These are phyloP conservation scores for Neofusicoccum ribis DNA, from an alignment of 2,329 filamentous ascomycete genomes.

Conservation along the genomic window DNA sequence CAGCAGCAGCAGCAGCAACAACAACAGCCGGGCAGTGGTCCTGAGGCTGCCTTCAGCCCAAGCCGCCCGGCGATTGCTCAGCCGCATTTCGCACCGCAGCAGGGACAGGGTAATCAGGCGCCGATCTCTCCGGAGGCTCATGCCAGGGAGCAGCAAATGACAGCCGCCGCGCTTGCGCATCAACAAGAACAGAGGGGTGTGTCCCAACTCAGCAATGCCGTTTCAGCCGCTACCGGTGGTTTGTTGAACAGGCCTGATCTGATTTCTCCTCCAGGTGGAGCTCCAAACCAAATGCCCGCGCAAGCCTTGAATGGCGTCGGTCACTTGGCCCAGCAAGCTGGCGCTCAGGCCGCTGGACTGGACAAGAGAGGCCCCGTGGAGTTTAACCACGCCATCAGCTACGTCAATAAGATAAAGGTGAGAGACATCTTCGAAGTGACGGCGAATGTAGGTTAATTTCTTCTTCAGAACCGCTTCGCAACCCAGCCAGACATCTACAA, in stretches of 20 bases:
- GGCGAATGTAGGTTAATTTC: neutral
- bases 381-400: conserved; percentile 98
- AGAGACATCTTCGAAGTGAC: conserved; percentile 28
- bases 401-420: conserved; percentile 99
- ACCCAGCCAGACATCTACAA: conserved; percentile 98
- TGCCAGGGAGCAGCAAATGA: conserved; percentile 24
- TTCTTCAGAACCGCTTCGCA: conserved; percentile 83
- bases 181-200: conserved; percentile 67
- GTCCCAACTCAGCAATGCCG: conserved; percentile 65
- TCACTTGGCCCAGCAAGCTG: conserved; percentile 35
- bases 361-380: conserved; percentile 94
- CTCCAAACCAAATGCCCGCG: conserved; percentile 52
- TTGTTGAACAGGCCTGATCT: conserved; percentile 38
- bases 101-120: conserved; percentile 33
- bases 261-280: conserved; percentile 47
- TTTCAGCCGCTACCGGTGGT: conserved; percentile 57
- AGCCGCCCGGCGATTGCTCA: conserved; percentile 43
- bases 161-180: conserved; percentile 52
- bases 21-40: conserved; percentile 33
- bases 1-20: conserved; percentile 24
- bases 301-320: conserved; percentile 63
- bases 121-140: conserved; percentile 42
- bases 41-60: conserved; percentile 45
- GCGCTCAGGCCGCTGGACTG: conserved; percentile 57
- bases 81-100: conserved; percentile 37